Conservation (phyloP, 2,329 filamentous ascomycete genomes). For the Penicillium janthinellum region DNA sequence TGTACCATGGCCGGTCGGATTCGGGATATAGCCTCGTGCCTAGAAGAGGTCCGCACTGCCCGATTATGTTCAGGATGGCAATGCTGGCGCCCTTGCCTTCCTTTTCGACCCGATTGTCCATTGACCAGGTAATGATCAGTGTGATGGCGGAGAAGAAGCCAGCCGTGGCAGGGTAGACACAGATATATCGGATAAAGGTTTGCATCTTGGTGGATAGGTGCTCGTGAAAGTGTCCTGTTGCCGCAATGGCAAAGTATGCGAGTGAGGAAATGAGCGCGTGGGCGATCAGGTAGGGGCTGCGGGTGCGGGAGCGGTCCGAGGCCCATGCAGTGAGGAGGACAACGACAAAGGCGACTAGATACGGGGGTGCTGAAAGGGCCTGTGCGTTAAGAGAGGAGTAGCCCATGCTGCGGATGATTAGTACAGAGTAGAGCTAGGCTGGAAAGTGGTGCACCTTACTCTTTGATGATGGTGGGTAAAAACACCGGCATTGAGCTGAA, state of each 20-base stretch:
- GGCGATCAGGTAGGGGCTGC: constrained; percentile 67
- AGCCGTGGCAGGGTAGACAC: constrained; percentile 73
- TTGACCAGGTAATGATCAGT: constrained; percentile 81
- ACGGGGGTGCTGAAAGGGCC: constrained; percentile 78
- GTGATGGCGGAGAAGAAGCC: constrained; percentile 86
- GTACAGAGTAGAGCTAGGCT: not conserved
- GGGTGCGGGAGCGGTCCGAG: constrained; percentile 67
- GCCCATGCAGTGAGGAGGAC: constrained; percentile 72
- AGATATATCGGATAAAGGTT: constrained; percentile 63
- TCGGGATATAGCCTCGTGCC: constrained; percentile 66
- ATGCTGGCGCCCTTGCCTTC: constrained; percentile 74
- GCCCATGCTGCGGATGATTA: constrained; percentile 59
- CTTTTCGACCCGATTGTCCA: constrained; percentile 78
- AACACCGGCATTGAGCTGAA: constrained; percentile 88
- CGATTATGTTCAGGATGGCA: constrained; percentile 77
- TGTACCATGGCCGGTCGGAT: constrained; percentile 62
- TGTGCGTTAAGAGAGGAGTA: constrained; percentile 69
- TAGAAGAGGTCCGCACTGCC: constrained; percentile 75
- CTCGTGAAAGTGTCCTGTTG: constrained; percentile 50
- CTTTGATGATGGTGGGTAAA: constrained; percentile 74
- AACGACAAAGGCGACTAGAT: constrained; percentile 70
- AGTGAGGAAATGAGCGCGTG: constrained; percentile 72
- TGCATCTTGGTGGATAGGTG: constrained; percentile 37
- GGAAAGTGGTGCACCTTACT: constrained; percentile 39
- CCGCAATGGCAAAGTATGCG: constrained; percentile 61